Evolutionary conservation across 306 rosid species (phyloP), one percentile per base, ranked within the genome.

Genomic region (Comarum palustre): DNA sequence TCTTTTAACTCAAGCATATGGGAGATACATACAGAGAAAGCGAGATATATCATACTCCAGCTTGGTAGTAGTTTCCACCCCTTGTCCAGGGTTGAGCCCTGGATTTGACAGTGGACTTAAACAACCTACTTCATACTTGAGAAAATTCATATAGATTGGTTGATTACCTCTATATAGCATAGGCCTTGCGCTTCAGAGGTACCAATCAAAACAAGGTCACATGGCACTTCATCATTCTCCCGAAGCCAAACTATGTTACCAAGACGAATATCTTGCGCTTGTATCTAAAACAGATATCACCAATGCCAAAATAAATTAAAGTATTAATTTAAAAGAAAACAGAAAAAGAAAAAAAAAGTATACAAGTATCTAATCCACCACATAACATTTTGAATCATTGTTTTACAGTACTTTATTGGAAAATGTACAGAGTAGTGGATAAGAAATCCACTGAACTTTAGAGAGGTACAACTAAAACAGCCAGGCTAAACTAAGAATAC

Each of bases 171-270:
- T 57, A 88, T 29, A 81, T 89, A 94, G 88, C 99, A 91, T 79
- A 89, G 57, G 60, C 99, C 99, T 82, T 91, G 99, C 9, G 92
- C 86, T 82, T 94, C 99, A 57, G 99, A 94, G 61, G 97, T 86
- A 29, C 99, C 99, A 63, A 94, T 75, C 89, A 94, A 82, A 80
- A 91, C 93, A 79, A 94, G 97, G 84, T 94, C 99, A 80, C 95
- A 91, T 45, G 99, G 99, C 76, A 91, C 97, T 87, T 91, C 99
- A 82, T 94, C 99, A 84, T 94, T 94, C 84, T 94, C 99, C 68
- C 97, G 87, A 41, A 94, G 86, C 99, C 99, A 94, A 54, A 94
- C 87, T 68, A 94, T 84, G 80, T 87, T 84, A 76, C 99, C 99
- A 4, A 94, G 93, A 76, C 76, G 91, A 82, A 94, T 80, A 87